Conservation (phyloP, 306 rosid species). For the Hippophae rhamnoides region DNA sequence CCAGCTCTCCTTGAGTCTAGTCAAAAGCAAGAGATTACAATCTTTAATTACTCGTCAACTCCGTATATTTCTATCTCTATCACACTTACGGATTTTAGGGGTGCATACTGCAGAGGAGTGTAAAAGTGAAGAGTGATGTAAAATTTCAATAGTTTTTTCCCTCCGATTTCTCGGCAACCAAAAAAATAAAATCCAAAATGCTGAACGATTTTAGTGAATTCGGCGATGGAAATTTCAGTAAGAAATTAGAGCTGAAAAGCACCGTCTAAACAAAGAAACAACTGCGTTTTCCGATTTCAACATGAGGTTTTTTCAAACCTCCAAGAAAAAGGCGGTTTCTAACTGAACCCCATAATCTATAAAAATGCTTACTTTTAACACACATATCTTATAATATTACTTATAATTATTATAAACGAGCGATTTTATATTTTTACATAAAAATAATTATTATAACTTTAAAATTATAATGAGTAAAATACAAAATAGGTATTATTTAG, state of each 20-base stretch:
- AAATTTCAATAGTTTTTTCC: not conserved
- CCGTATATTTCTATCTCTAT: not conserved
- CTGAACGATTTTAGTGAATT: constrained; percentile 5
- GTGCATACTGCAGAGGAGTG: not conserved
- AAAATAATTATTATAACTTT: too few relatives aligned
- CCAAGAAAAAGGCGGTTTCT: constrained; percentile 9
- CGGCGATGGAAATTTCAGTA: not conserved
- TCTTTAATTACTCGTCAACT: not conserved
- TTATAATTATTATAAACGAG: too few relatives aligned
- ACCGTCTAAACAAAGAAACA: not conserved
- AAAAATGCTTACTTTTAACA: too few relatives aligned
- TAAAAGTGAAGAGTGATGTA: not conserved
- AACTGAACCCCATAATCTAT: not conserved
- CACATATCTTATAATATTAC: too few relatives aligned
- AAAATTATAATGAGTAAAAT: too few relatives aligned
- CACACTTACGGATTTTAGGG: not conserved
- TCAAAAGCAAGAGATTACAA: not conserved
- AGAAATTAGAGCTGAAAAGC: not conserved
- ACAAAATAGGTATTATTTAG: too few relatives aligned
- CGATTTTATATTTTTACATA: too few relatives aligned
- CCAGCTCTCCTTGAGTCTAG: not conserved
- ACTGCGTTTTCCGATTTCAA: not conserved
- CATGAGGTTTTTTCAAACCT: not conserved
- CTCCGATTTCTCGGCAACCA: not conserved
- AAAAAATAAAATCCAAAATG: not conserved